Percentiles rank a stretch among this genome's conserved stretches.
These are phyloP conservation scores for Multifurca ochricompacta DNA, from an alignment of 768 basidiomycete species.

Conservation along the genomic window DNA sequence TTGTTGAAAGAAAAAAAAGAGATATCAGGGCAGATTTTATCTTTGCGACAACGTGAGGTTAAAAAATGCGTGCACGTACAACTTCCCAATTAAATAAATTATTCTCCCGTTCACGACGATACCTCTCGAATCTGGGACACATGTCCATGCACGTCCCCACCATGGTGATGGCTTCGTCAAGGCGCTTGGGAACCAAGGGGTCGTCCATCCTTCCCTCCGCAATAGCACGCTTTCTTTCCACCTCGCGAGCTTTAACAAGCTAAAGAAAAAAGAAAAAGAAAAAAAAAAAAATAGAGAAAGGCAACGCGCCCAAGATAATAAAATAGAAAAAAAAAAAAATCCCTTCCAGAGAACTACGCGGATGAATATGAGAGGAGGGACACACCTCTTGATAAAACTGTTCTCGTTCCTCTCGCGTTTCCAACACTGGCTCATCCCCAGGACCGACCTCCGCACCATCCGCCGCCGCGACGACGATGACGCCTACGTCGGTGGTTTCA, in stretches of 20 bases:
- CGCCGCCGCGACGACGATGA: constrained; percentile 26
- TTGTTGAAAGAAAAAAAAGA: too few relatives aligned
- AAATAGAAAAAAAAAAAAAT: constrained; percentile 6
- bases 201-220: constrained; percentile 84
- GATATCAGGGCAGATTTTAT: constrained; percentile 29
- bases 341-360: constrained; percentile 1
- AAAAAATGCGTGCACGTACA: constrained; percentile 38
- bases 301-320: background rate
- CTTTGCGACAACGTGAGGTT: constrained; percentile 1
- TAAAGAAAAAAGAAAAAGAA: constrained; percentile 19
- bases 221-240: constrained; percentile 66
- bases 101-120: constrained; percentile 83
- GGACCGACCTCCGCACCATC: constrained; percentile 29
- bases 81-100: constrained; percentile 82
- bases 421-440: constrained; percentile 39
- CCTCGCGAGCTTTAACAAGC: constrained; percentile 69
- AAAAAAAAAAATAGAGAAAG: too few relatives aligned
- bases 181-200: constrained; percentile 65
- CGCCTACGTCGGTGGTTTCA: constrained; percentile 30
- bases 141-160: constrained; percentile 88
- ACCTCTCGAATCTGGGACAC: constrained; percentile 92
- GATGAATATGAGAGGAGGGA: background rate
- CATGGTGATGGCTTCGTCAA: constrained; percentile 89
- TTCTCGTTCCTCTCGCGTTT: constrained; percentile 57
- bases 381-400: constrained; percentile 66